Evolutionary conservation across 2,329 filamentous ascomycete genomes (phyloP).

Genomic region (Phyllosticta citribraziliensis): DNA sequence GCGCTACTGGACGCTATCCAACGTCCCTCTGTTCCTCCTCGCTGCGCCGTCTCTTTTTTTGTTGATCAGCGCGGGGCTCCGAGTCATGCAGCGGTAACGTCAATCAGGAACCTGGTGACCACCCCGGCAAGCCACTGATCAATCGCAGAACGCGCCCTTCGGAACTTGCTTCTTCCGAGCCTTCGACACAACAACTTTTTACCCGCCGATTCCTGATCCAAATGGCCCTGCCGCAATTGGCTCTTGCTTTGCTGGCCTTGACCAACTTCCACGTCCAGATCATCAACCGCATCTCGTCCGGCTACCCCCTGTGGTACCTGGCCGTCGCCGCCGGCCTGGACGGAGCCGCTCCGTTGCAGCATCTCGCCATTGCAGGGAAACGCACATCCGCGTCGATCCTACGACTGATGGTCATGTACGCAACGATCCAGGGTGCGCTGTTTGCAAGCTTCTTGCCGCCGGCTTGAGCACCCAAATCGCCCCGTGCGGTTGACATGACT

Average conservation of each 20-base stretch:
- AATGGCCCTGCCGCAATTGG: slow-evolving; percentile 60
- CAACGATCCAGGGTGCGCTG: slow-evolving; percentile 67
- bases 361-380: background rate
- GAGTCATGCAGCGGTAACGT: slow-evolving; percentile 1
- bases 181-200: background rate
- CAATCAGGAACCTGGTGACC: background rate
- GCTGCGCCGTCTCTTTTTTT: slow-evolving; percentile 67
- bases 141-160: background rate
- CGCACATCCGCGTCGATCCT: slow-evolving; percentile 7
- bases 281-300: slow-evolving; percentile 78
- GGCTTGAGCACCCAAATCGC: slow-evolving; percentile 43
- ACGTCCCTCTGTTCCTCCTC: slow-evolving; percentile 78
- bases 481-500: background rate
- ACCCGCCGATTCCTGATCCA: slow-evolving; percentile 23
- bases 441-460: slow-evolving; percentile 90
- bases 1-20: slow-evolving; percentile 79
- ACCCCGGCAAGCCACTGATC: background rate
- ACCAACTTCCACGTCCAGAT: slow-evolving; percentile 90
- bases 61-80: slow-evolving; percentile 33
- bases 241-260: slow-evolving; percentile 61
- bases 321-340: slow-evolving; percentile 49
- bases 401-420: slow-evolving; percentile 56
- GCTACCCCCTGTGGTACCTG: slow-evolving; percentile 83
- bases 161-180: background rate
- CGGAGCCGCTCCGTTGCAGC: background rate